A percentile compares a stretch with the other conserved stretches of the same genome.
These are phyloP conservation scores for Malassezia dermatis DNA, from an alignment of 1,284 basidiomycete genomes.

Conservation along the genomic window DNA sequence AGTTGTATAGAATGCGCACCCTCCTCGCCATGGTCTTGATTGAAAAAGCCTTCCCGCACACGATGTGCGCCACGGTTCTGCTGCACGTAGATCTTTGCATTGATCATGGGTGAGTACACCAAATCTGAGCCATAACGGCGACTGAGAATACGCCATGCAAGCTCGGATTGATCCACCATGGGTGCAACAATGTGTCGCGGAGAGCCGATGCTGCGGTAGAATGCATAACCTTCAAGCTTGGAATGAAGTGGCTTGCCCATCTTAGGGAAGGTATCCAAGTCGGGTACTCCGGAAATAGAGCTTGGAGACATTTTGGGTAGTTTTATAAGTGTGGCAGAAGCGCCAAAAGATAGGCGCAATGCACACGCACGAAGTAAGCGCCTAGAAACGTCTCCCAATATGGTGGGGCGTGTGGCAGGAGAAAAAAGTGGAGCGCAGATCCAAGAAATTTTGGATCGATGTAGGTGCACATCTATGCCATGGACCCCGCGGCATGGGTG, in stretches of 20 bases:
- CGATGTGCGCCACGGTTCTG: slow-evolving; percentile 19
- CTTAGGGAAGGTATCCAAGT: slow-evolving; percentile 32
- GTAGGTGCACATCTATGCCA: not conserved
- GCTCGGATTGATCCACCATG: slow-evolving; percentile 95
- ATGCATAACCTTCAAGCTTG: slow-evolving; percentile 68
- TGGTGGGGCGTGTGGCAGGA: not conserved
- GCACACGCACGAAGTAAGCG: not conserved
- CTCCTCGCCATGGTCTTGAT: slow-evolving; percentile 27
- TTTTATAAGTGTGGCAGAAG: not conserved
- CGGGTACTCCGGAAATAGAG: not conserved
- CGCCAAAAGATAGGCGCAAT: not conserved
- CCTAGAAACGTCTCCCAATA: not conserved
- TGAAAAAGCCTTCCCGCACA: slow-evolving; percentile 29
- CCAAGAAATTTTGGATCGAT: not conserved
- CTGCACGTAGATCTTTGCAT: slow-evolving; percentile 68
- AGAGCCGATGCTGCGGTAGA: slow-evolving; percentile 70
- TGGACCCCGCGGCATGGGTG: slow-evolving; percentile 8
- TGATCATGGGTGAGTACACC: slow-evolving; percentile 94
- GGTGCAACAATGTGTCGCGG: slow-evolving; percentile 84
- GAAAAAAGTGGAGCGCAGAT: not conserved
- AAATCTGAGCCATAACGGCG: slow-evolving; percentile 71
- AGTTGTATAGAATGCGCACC: slow-evolving; percentile 55
- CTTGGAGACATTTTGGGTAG: not conserved
- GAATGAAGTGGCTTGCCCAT: slow-evolving; percentile 32
- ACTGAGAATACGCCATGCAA: slow-evolving; percentile 75